These are phyloP conservation scores for Tribonema minus DNA, from an alignment of 108 stramenopile genomes.

Conservation along the genomic window DNA sequence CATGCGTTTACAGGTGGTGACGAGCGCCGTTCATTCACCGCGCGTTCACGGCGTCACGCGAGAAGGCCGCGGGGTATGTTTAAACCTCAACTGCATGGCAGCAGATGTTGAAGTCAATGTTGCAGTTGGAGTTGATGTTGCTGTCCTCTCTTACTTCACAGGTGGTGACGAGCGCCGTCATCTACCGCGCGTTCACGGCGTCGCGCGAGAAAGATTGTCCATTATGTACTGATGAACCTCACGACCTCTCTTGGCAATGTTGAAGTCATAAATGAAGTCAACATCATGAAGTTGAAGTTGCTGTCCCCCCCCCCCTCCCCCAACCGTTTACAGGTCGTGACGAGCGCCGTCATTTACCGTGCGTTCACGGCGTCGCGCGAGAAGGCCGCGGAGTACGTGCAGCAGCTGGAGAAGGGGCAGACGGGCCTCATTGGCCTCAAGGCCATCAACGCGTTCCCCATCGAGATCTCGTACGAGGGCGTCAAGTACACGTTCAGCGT, in stretches of 20 bases:
- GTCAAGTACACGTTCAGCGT: constrained; percentile 85
- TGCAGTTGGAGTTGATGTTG: too few relatives aligned
- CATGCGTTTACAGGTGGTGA: constrained; percentile 58
- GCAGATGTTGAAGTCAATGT: too few relatives aligned
- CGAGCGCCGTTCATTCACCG: constrained; percentile 79
- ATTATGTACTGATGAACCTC: too few relatives aligned
- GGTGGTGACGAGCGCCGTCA: constrained; percentile 77
- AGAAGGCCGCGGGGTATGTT: constrained; percentile 65
- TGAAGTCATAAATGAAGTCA: too few relatives aligned
- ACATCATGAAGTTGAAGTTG: not conserved
- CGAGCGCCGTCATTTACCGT: constrained; percentile 78
- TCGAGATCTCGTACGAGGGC: constrained; percentile 85
- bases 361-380: constrained; percentile 73
- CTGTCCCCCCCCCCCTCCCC: not conserved
- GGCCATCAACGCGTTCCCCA: constrained; percentile 76
- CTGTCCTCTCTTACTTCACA: not conserved
- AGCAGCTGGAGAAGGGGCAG: constrained; percentile 78
- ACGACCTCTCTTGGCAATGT: too few relatives aligned
- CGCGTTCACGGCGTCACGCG: constrained; percentile 72
- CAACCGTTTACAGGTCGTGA: constrained; percentile 58
- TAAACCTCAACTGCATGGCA: too few relatives aligned
- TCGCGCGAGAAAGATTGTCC: too few relatives aligned
- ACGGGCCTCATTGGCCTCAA: constrained; percentile 72
- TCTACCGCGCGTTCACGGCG: constrained; percentile 81
- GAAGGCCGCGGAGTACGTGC: constrained; percentile 66